Evolutionary conservation across 257 asterid species (phyloP).

Genomic region (Craterostigma plantagineum): DNA sequence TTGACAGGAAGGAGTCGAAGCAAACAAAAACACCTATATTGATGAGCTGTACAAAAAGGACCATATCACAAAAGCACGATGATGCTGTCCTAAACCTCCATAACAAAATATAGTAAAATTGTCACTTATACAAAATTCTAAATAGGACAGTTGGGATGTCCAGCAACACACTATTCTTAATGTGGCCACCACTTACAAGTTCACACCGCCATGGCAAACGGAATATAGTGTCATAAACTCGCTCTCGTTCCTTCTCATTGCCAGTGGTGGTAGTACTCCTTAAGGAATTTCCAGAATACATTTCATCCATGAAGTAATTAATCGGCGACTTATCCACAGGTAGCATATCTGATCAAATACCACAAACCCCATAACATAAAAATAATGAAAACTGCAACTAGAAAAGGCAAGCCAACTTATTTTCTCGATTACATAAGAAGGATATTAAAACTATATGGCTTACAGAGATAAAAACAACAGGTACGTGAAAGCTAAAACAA

Average conservation of each 20-base stretch:
- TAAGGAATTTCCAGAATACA: constrained; percentile 79
- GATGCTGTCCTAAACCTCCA: neutral
- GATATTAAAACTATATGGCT: too few species aligned
- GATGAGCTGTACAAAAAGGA: constrained; percentile 56
- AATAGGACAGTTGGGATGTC: too few species aligned
- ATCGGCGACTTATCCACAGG: constrained; percentile 68
- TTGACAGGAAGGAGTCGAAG: constrained; percentile 83
- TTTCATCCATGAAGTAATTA: constrained; percentile 74
- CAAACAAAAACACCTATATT: constrained; percentile 79
- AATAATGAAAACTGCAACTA: constrained; percentile 9
- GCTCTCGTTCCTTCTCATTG: constrained; percentile 78
- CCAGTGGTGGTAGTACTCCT: constrained; percentile 65
- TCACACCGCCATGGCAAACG: constrained; percentile 98
- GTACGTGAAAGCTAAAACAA: too few species aligned
- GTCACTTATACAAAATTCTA: too few species aligned
- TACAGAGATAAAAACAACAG: too few species aligned
- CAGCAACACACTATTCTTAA: too few species aligned
- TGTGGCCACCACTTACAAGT: constrained; percentile 34
- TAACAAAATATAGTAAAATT: too few species aligned
- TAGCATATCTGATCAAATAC: constrained; percentile 24
- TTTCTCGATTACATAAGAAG: neutral
- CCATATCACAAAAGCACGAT: neutral
- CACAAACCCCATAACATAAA: constrained; percentile 7
- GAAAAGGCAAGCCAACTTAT: neutral
- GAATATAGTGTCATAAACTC: constrained; percentile 91